Percentiles rank a stretch among this genome's conserved stretches.
Evolutionary conservation across 2,329 filamentous ascomycete genomes (phyloP).

Genomic region (Penicillium sp.): DNA sequence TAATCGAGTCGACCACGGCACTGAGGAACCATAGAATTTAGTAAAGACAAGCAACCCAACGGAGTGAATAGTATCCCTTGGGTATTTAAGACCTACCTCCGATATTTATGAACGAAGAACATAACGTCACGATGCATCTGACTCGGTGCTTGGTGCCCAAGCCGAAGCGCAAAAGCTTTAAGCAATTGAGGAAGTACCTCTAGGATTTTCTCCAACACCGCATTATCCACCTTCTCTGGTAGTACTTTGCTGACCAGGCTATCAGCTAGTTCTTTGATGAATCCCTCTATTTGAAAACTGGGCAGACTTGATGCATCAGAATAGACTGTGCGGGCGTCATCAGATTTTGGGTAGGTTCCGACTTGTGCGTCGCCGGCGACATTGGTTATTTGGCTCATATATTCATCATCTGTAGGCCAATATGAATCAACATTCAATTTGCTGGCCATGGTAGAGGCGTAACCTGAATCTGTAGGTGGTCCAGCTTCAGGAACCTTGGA

Average conservation of each 20-base stretch:
- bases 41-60: no score
- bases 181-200: conserved; percentile 7
- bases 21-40: no score
- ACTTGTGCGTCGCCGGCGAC: no score
- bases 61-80: neutral
- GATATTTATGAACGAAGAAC: conserved; percentile 12
- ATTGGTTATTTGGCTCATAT: no score
- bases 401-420: no score
- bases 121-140: conserved; percentile 12
- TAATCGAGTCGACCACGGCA: no score
- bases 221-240: conserved; percentile 1
- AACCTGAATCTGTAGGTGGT: no score
- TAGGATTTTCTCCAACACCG: neutral
- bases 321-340: no score
- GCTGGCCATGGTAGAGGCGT: no score
- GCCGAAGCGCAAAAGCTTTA: conserved; percentile 8
- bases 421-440: no score
- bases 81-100: conserved; percentile 5
- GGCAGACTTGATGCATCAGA: conserved; percentile 6
- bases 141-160: neutral
- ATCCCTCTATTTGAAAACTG: neutral
- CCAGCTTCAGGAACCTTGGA: no score
- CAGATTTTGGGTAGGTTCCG: no score
- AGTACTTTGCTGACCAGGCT: conserved; percentile 4
- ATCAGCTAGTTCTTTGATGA: conserved; percentile 6